These are phyloP conservation scores for Oryza meridionalis DNA, from an alignment of 176 grass and related monocot species.

Conservation along the genomic window DNA sequence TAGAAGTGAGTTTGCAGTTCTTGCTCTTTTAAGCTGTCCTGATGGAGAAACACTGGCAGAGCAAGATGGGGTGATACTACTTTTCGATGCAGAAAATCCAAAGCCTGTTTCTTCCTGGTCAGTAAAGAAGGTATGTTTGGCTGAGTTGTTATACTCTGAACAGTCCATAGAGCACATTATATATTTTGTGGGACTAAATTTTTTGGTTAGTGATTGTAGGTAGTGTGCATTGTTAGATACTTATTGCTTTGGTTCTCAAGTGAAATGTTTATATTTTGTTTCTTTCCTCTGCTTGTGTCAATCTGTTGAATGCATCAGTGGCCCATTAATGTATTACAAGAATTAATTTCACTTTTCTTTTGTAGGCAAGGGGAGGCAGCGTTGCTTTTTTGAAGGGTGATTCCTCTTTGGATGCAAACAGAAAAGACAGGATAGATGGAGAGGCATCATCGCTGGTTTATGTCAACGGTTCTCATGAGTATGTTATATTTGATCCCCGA, in stretches of 20 bases:
- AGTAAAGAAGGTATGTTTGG: constrained; percentile 73
- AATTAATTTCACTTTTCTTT: constrained; percentile 19
- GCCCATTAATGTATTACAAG: neutral
- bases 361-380: constrained; percentile 73
- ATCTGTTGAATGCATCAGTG: neutral
- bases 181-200: neutral
- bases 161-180: neutral
- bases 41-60: constrained; percentile 37
- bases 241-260: constrained; percentile 11
- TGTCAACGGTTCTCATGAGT: constrained; percentile 78
- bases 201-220: neutral
- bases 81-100: constrained; percentile 74
- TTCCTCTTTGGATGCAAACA: constrained; percentile 37
- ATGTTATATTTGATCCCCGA: constrained; percentile 80
- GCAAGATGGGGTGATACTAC: constrained; percentile 72
- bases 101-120: constrained; percentile 65
- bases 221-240: neutral
- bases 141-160: constrained; percentile 8
- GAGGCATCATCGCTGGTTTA: constrained; percentile 55
- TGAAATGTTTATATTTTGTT: neutral
- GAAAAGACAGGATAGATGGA: constrained; percentile 24
- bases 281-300: constrained; percentile 13
- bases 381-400: constrained; percentile 68
- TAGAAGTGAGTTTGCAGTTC: constrained; percentile 68
- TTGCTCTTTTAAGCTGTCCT: constrained; percentile 53